Conservation (phyloP, 1,284 basidiomycete genomes). For the Ceratobasidium theobromae region DNA sequence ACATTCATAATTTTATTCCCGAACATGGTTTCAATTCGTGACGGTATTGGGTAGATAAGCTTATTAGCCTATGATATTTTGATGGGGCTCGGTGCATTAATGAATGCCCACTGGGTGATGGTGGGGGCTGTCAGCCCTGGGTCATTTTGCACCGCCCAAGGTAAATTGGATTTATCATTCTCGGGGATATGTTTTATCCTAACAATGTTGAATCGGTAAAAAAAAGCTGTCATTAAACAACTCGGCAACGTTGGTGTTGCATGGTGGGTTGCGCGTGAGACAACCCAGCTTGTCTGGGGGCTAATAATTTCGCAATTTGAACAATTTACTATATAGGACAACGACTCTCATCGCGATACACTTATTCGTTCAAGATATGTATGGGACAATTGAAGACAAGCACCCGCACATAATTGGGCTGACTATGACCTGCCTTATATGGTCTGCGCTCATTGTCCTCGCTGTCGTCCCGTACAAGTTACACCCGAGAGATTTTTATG, state of each 20-base stretch:
- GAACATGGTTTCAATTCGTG: conserved; percentile 43
- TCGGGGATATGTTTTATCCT: background rate
- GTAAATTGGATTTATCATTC: conserved; percentile 35
- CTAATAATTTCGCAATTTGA: background rate
- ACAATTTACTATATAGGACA: background rate
- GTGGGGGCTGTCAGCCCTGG: conserved; percentile 44
- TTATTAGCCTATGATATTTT: conserved; percentile 49
- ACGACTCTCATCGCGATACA: background rate
- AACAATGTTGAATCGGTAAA: background rate
- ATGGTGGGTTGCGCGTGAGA: too few species aligned
- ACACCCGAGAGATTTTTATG: background rate
- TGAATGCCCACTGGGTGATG: conserved; percentile 48
- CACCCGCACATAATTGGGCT: background rate
- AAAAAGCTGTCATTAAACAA: background rate
- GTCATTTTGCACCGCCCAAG: conserved; percentile 48
- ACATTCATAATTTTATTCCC: too few species aligned
- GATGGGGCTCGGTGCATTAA: conserved; percentile 47
- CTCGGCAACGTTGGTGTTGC: background rate
- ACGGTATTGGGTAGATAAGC: background rate
- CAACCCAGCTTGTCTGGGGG: too few species aligned
- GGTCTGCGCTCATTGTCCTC: background rate
- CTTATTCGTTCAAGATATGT: background rate
- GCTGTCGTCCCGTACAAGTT: background rate
- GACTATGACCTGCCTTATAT: background rate
- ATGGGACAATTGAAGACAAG: background rate